Conservation (phyloP, 805 yeast genomes). For the Starmerella cellae region DNA sequence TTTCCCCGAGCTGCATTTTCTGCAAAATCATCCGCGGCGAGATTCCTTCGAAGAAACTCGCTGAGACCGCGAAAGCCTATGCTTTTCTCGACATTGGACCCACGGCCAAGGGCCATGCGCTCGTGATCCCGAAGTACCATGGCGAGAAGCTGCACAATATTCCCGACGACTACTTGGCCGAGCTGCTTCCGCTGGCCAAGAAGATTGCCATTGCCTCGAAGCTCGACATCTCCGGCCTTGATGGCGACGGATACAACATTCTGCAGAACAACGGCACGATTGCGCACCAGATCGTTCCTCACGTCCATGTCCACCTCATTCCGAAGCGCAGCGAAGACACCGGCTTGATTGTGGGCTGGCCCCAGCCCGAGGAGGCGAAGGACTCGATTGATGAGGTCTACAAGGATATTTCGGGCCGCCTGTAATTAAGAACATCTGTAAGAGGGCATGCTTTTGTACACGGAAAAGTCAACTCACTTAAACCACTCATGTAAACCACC, state of each 20-base stretch:
- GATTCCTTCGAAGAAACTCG: slow-evolving; percentile 80
- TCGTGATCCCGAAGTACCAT: slow-evolving; percentile 84
- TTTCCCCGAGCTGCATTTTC: slow-evolving; percentile 48
- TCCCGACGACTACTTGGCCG: slow-evolving; percentile 82
- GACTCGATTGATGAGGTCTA: slow-evolving; percentile 50
- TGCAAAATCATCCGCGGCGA: slow-evolving; percentile 93
- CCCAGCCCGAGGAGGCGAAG: slow-evolving; percentile 68
- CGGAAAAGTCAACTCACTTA: too few relatives aligned
- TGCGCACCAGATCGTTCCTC: slow-evolving; percentile 93
- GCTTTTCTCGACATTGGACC: slow-evolving; percentile 93
- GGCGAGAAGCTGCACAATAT: slow-evolving; percentile 86
- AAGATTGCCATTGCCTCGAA: slow-evolving; percentile 64
- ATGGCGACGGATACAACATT: slow-evolving; percentile 65
- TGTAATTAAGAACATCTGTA: slow-evolving; percentile 7
- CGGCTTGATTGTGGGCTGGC: slow-evolving; percentile 90
- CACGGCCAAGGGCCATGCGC: slow-evolving; percentile 73
- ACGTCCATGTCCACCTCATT: slow-evolving; percentile 91
- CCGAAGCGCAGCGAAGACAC: slow-evolving; percentile 65
- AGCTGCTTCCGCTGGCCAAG: slow-evolving; percentile 78
- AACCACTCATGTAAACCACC: too few relatives aligned
- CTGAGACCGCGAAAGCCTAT: slow-evolving; percentile 65
- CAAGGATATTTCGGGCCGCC: slow-evolving; percentile 34
- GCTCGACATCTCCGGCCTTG: slow-evolving; percentile 40
- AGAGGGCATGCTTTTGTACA: too few relatives aligned
- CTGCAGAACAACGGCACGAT: slow-evolving; percentile 88